These are phyloP conservation scores for Fomitopsis serialis DNA, from an alignment of 768 basidiomycete species.

Conservation along the genomic window DNA sequence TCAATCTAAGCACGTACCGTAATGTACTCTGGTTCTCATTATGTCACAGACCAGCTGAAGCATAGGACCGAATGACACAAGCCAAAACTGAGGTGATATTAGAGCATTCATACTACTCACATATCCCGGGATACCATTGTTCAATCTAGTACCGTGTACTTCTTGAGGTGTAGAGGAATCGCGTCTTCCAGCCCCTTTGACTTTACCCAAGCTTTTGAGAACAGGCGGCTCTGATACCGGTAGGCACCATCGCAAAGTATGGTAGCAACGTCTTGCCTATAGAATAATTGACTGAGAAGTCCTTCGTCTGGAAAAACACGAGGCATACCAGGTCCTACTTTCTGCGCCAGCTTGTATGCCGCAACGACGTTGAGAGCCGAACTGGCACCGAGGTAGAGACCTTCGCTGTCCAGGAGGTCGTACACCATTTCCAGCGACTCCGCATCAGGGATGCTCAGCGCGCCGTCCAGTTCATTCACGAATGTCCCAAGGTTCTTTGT, in stretches of 20 bases:
- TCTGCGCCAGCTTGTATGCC: conserved; percentile 80
- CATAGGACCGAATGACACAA: too few relatives aligned
- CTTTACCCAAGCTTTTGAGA: conserved; percentile 89
- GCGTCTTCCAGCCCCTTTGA: conserved; percentile 70
- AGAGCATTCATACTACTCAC: too few relatives aligned
- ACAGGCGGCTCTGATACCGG: conserved; percentile 92
- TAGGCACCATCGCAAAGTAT: conserved; percentile 95
- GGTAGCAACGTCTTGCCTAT: conserved; percentile 83
- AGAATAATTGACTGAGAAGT: background rate
- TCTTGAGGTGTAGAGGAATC: conserved; percentile 80
- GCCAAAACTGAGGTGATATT: too few relatives aligned
- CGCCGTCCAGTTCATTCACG: conserved; percentile 72
- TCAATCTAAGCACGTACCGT: too few relatives aligned
- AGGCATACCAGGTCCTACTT: conserved; percentile 70
- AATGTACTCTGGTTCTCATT: too few relatives aligned
- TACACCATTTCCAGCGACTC: conserved; percentile 94
- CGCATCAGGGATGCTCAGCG: conserved; percentile 81
- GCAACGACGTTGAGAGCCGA: conserved; percentile 94
- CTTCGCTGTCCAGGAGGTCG: conserved; percentile 85
- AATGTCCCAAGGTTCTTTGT: conserved; percentile 88
- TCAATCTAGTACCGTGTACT: conserved; percentile 83
- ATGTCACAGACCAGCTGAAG: too few relatives aligned
- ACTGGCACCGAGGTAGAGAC: conserved; percentile 91
- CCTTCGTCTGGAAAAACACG: background rate
- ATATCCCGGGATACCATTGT: too few relatives aligned